Percentiles rank a stretch among this genome's conserved stretches.
Evolutionary conservation across 2,329 filamentous ascomycete genomes (phyloP).

Genomic region (Fusarium citri): DNA sequence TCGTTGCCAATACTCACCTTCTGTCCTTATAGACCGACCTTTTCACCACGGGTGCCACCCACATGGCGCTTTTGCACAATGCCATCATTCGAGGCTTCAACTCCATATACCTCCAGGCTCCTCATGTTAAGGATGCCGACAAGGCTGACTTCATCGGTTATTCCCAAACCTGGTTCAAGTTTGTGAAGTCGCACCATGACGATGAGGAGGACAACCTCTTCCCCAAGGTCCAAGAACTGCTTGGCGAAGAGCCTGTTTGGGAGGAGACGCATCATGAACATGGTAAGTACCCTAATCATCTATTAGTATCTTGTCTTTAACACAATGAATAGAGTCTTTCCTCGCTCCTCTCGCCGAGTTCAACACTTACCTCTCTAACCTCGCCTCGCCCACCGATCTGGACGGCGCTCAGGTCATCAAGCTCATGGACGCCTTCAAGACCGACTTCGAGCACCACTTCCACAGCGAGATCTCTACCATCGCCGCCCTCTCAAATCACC

Average conservation of each 20-base stretch:
- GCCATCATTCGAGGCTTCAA: conserved; percentile 73
- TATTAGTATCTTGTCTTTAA: neutral
- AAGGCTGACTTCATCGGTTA: conserved; percentile 69
- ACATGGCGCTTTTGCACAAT: conserved; percentile 73
- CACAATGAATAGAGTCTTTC: conserved; percentile 55
- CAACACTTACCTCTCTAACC: conserved; percentile 61
- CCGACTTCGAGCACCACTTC: conserved; percentile 65
- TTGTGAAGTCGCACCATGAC: conserved; percentile 70
- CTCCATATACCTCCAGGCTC: conserved; percentile 70
- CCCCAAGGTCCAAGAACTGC: conserved; percentile 63
- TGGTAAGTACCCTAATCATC: conserved; percentile 49
- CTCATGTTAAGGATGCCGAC: conserved; percentile 62
- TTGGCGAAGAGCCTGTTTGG: conserved; percentile 63
- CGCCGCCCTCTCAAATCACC: conserved; percentile 60
- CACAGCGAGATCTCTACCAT: conserved; percentile 67
- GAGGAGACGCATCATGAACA: conserved; percentile 66
- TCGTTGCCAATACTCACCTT: neutral
- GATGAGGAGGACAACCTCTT: conserved; percentile 70
- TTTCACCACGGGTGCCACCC: conserved; percentile 68
- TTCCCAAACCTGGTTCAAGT: conserved; percentile 67
- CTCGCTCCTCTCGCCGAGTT: conserved; percentile 64
- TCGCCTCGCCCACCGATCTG: conserved; percentile 57
- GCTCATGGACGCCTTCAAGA: conserved; percentile 64
- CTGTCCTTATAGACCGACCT: conserved; percentile 60
- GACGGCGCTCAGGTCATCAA: conserved; percentile 58